Evolutionary conservation across 2,329 filamentous ascomycete species (phyloP).

Genomic region (Grosmannia huntii): DNA sequence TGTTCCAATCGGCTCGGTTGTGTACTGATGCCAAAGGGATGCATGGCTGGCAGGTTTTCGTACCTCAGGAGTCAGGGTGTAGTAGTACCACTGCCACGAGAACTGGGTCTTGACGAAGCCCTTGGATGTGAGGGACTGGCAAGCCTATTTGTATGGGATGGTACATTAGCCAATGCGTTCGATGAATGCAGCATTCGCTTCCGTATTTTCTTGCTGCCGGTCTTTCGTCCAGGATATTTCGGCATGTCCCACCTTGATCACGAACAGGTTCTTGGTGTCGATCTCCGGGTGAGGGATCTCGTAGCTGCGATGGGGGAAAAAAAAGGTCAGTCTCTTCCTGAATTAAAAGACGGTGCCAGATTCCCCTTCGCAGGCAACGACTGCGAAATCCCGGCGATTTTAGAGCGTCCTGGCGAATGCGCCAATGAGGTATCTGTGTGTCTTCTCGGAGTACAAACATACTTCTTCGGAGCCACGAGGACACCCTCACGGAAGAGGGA

Average conservation of each 20-base stretch:
- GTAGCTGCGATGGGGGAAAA: slow-evolving; percentile 15
- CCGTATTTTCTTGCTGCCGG: not conserved
- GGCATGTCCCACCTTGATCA: slow-evolving; percentile 57
- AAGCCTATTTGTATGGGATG: slow-evolving; percentile 38
- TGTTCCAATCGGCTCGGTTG: not conserved
- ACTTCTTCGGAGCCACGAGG: slow-evolving; percentile 95
- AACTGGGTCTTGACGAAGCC: slow-evolving; percentile 99
- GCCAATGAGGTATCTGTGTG: not conserved
- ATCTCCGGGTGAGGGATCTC: slow-evolving; percentile 65
- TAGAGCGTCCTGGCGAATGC: not conserved
- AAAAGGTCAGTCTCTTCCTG: not conserved
- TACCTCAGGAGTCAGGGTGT: slow-evolving; percentile 56
- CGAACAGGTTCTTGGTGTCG: slow-evolving; percentile 98
- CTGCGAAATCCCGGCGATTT: not conserved
- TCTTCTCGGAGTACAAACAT: slow-evolving; percentile 3
- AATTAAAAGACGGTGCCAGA: not conserved
- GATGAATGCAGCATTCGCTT: not conserved
- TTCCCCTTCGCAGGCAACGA: not conserved
- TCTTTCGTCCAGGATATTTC: not conserved
- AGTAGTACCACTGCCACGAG: slow-evolving; percentile 99
- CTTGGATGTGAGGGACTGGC: slow-evolving; percentile 94
- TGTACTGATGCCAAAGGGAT: not conserved
- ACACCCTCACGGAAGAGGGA: slow-evolving; percentile 84
- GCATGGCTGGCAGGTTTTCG: not conserved
- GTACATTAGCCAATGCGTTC: not conserved